Base-by-base conservation (phyloP, 352 stramenopile species). In the Phytopythium boreale region DNA sequence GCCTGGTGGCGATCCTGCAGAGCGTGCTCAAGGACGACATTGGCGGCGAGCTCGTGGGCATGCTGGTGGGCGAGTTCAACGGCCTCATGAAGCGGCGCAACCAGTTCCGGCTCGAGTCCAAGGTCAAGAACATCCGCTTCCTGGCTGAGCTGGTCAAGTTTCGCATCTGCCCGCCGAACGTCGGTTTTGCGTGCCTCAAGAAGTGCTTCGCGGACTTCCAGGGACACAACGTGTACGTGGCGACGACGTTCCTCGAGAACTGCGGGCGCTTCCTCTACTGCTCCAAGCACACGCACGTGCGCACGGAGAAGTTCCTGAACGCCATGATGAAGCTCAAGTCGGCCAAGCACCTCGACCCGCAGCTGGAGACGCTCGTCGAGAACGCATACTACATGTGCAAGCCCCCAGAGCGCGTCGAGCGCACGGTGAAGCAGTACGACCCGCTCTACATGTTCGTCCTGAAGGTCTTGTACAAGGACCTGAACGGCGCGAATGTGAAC, bases 131-230 rank as follows among this genome's bases (percentile, higher is more conserved):
- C 71, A 97, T 97, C 27, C 82, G 95, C 8, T 99, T 98, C 58
- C 80, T 99, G 22, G 93, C 90, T 0, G 97, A 99, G 75, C 70
- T 99, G 0, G 96, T 98, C 17, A 99, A 99, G 66, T 99, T 99
- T 60, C 85, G 89, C 52, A 84, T 99, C 15, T 98, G 95, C 37
- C 96, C 97, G 44, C 97, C 97, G 7, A 97, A 98, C 37, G 88
- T 98, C 22, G 90, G 89, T 36, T 97, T 99, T 51, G 86, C 91
- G 26, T 98, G 95, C 56, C 76, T 98, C 12, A 92, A 96, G 66
- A 84, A 90, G 51, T 99, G 96, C 72, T 91, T 99, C 43, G 72
- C 92, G 61, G 97, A 99, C 68, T 99, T 99, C 69, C 90, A 89
- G 61, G 93, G 95, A 4, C 88, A 96, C 71, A 98, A 98, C 69